Evolutionary conservation across 257 asterid species (phyloP), one percentile per base, ranked within the genome.

Genomic region (Capsicum pubescens): DNA sequence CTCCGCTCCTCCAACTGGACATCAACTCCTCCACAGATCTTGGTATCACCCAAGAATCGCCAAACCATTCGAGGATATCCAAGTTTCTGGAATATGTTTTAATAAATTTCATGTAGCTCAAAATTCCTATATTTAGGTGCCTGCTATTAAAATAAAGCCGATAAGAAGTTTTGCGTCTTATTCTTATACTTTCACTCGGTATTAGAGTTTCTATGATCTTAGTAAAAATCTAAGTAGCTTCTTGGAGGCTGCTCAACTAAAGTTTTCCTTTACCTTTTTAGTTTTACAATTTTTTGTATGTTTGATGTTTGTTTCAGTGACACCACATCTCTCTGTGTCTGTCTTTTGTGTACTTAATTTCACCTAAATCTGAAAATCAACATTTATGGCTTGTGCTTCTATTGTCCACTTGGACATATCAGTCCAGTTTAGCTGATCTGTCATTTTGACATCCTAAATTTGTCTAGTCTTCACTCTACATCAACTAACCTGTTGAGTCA

Each of bases 221-320:
- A 48, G 48, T 35, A 35, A 46, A 35, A 66, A 32, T 66, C 19
- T 66, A 6, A 66, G 48, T 32, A 35, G 72, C 48, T 32, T 32
- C 19, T 66, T 66, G 72, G 72, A 66, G 72, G 10, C 72, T 36
- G 72, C 48, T 66, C 48, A 15, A 66, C 72, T 19, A 66, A 66
- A 66, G 48, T 66, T 66, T 6, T 35, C 9, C 48, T 32, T 35
- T 3, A 35, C 48, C 7, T 35, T 35, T 66, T 66, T 66, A 66
- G 72, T 66, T 66, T 59, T 32, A 32, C 48, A 6, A 12, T 3
- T 12, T 15, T 66, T 35, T 66, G 72, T 66, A 66, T 66, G 44
- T 35, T 32, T 36, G 44, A 35, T 66, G 19, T 32, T 36, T 66
- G 48, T 66, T 66, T 66, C 15, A 19, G 68, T 21, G 68, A 61